phyloP scores from a whole-genome alignment of 164 flowering plant species.

The Stephania japonica region DNA sequence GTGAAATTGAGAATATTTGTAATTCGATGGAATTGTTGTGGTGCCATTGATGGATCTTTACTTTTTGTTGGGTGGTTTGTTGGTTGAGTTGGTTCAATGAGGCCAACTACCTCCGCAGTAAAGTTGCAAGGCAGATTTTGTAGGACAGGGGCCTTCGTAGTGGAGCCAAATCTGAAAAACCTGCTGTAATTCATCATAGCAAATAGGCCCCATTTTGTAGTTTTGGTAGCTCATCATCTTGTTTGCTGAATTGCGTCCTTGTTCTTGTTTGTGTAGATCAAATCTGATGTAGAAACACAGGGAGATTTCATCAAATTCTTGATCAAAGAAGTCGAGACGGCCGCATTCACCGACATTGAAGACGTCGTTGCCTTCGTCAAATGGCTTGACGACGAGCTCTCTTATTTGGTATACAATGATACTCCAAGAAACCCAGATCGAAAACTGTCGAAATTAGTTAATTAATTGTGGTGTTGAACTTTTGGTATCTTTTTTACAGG shows the following conservation, averaged over 20 bases:
- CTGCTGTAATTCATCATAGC: slow-evolving; percentile 6
- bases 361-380: slow-evolving; percentile 89
- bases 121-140: background rate
- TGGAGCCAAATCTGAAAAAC: background rate
- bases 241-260: background rate
- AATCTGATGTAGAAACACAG: slow-evolving; percentile 87
- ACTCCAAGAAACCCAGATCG: background rate
- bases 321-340: slow-evolving; percentile 81
- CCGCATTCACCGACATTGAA: slow-evolving; percentile 71
- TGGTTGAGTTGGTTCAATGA: background rate
- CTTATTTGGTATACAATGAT: slow-evolving; percentile 53
- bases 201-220: slow-evolving; percentile 6
- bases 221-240: background rate
- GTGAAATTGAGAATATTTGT: background rate
- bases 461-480: background rate
- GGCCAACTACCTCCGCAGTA: slow-evolving; percentile 10
- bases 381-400: slow-evolving; percentile 97
- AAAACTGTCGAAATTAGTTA: background rate
- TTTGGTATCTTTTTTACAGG: slow-evolving; percentile 30
- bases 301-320: slow-evolving; percentile 86
- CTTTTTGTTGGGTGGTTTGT: background rate
- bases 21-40: background rate
- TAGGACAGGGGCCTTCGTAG: background rate
- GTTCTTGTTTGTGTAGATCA: slow-evolving; percentile 47
- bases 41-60: background rate